These are phyloP conservation scores for Pilasporangium apinafurcum DNA, from an alignment of 352 stramenopile genomes.

Conservation along the genomic window DNA sequence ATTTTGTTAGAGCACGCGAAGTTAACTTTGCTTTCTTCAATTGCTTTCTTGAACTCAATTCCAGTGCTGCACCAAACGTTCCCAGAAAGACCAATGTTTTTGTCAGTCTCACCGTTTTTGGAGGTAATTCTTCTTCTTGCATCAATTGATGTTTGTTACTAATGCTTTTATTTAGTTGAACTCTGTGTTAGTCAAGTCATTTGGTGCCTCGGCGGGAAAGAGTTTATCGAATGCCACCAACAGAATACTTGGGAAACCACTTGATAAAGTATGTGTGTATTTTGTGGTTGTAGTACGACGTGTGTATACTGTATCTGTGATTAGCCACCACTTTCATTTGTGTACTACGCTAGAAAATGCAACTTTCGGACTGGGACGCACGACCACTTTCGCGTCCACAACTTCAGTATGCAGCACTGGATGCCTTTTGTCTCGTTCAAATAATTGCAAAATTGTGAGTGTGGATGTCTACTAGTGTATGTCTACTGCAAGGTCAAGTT, in stretches of 20 bases:
- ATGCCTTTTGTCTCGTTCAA: conserved; percentile 52
- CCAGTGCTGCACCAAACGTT: conserved; percentile 66
- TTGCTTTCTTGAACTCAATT: not conserved
- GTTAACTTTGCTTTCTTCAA: not conserved
- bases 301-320: not conserved
- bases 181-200: not conserved
- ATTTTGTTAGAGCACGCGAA: not conserved
- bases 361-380: conserved; percentile 64
- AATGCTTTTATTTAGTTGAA: not conserved
- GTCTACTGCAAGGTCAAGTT: not conserved
- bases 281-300: not conserved
- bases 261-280: too few relatives aligned
- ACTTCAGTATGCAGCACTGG: conserved; percentile 52
- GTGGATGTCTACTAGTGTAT: not conserved
- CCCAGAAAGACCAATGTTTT: conserved; percentile 36
- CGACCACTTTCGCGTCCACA: conserved; percentile 45
- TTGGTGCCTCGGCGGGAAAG: too few relatives aligned
- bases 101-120: conserved; percentile 27
- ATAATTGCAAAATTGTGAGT: conserved; percentile 47
- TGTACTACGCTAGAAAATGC: conserved; percentile 33
- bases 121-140: conserved; percentile 19
- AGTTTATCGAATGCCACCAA: too few relatives aligned
- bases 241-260: too few relatives aligned
- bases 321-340: not conserved
- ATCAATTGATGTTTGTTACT: not conserved